Base-by-base conservation (phyloP, 495 filamentous ascomycete species). In the Annulohypoxylon moriforme region DNA sequence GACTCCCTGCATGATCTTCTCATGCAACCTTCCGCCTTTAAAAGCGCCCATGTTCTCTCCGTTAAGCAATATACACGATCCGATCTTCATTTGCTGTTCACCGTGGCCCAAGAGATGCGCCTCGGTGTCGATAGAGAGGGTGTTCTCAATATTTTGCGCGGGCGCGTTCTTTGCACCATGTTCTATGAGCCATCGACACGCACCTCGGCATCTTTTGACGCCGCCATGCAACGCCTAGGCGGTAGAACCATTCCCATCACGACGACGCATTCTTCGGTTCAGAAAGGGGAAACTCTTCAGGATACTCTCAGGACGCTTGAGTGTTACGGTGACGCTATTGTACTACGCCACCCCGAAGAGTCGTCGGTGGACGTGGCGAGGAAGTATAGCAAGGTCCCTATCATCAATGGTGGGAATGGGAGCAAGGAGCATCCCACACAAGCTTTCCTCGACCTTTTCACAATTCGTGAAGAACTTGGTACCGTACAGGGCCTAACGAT, bases 131-230 rank as follows among this genome's bases (percentile, higher is more conserved):
- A 97, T 79, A 89, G 94, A 36, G 89, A 97, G 72, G 96, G 96
- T 60, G 89, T 95, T 27, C 87, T 99, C 68, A 90, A 94, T 68
- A 85, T 97, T 56, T 88, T 99, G 59, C 93, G 91, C 74, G 94
- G 94, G 33, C 89, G 91, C 44, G 83, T 98, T 25, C 87, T 99
- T 25, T 91, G 89, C 83, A 94, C 92, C 1, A 89, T 98, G 82
- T 99, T 99, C 89, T 99, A 92, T 81, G 96, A 99, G 84, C 95
- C 96, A 2, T 98, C 94, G 0, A 99, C 96, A 5, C 89, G 96
- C 33, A 99, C 96, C 10, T 98, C 95, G 14, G 90, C 93, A 49
- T 99, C 96, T 24, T 99, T 99, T 75, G 96, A 99, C 75, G 90
- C 94, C 29, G 96, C 96, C 40, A 99, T 99, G 96, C 94, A 98